phyloP scores from a whole-genome alignment of 2,329 filamentous ascomycete species.

The Alternaria panax region DNA sequence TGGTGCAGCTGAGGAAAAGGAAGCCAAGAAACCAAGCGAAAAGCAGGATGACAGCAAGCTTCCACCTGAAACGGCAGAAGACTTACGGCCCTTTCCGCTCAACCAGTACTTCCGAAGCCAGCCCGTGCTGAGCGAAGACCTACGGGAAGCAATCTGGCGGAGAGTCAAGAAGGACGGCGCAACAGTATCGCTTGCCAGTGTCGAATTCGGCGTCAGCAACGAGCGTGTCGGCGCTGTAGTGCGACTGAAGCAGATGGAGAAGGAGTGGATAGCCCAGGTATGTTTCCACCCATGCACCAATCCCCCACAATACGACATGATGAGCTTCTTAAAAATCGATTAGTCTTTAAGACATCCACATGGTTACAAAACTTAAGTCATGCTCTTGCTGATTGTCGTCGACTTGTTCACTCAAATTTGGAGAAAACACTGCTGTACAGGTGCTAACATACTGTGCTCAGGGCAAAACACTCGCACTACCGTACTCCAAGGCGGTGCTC shows the following conservation, averaged over 20 bases:
- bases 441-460: constrained; percentile 50
- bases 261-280: constrained; percentile 77
- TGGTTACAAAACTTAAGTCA: constrained; percentile 82
- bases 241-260: constrained; percentile 84
- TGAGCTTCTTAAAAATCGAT: constrained; percentile 83
- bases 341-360: constrained; percentile 98
- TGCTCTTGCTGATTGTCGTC: constrained; percentile 72
- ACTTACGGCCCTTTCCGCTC: constrained; percentile 70
- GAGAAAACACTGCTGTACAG: neutral
- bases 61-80: constrained; percentile 43
- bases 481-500: constrained; percentile 79
- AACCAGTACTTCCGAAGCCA: constrained; percentile 76
- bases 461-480: constrained; percentile 77
- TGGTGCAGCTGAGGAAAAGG: constrained; percentile 29
- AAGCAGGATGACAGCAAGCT: constrained; percentile 32
- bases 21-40: constrained; percentile 15
- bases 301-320: constrained; percentile 56
- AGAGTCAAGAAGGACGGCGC: constrained; percentile 68
- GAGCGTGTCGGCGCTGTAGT: constrained; percentile 85
- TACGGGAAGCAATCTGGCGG: constrained; percentile 76
- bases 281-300: constrained; percentile 49
- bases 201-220: constrained; percentile 79
- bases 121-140: constrained; percentile 74
- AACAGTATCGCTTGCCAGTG: constrained; percentile 77
- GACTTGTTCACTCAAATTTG: neutral